Percentiles rank a stretch among this genome's conserved stretches.
phyloP scores from a whole-genome alignment of 2,329 filamentous ascomycete species.

The Scedosporium boydii region DNA sequence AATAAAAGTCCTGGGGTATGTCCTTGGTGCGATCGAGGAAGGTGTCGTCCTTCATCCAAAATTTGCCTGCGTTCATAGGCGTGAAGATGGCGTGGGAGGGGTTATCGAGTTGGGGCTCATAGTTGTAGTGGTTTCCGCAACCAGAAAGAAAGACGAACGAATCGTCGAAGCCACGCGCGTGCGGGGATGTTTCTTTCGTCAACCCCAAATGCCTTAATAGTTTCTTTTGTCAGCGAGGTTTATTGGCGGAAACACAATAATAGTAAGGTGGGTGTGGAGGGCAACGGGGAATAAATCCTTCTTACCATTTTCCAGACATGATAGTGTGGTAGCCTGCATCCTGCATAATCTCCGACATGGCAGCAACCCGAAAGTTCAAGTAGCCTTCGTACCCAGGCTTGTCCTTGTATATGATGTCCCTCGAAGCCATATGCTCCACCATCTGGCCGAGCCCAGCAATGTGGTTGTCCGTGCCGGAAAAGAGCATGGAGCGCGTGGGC shows the following conservation, averaged over 20 bases:
- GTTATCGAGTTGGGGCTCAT: constrained; percentile 30
- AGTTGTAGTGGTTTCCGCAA: constrained; percentile 43
- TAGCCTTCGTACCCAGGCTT: constrained; percentile 56
- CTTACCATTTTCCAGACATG: constrained; percentile 55
- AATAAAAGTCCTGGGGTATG: constrained; percentile 34
- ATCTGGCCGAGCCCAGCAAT: constrained; percentile 50
- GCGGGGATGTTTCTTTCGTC: too few species aligned
- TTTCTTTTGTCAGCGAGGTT: too few species aligned
- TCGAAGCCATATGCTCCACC: constrained; percentile 33
- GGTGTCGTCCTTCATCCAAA: constrained; percentile 33
- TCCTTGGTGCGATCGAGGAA: constrained; percentile 24
- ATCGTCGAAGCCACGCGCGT: constrained; percentile 25
- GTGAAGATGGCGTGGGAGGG: too few species aligned
- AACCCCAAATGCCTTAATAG: too few species aligned
- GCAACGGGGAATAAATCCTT: too few species aligned
- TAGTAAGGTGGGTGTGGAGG: too few species aligned
- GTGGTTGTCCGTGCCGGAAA: constrained; percentile 54
- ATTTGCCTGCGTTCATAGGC: too few species aligned
- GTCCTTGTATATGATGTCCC: constrained; percentile 34
- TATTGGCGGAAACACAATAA: too few species aligned
- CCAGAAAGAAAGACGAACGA: constrained; percentile 30
- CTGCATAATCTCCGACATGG: constrained; percentile 47
- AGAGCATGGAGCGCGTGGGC: constrained; percentile 53
- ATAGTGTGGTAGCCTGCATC: constrained; percentile 51
- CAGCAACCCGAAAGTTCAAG: constrained; percentile 48